A percentile compares a stretch with the other conserved stretches of the same genome.
Evolutionary conservation across 768 basidiomycete species (phyloP).

Genomic region (Leccinum variicolor): DNA sequence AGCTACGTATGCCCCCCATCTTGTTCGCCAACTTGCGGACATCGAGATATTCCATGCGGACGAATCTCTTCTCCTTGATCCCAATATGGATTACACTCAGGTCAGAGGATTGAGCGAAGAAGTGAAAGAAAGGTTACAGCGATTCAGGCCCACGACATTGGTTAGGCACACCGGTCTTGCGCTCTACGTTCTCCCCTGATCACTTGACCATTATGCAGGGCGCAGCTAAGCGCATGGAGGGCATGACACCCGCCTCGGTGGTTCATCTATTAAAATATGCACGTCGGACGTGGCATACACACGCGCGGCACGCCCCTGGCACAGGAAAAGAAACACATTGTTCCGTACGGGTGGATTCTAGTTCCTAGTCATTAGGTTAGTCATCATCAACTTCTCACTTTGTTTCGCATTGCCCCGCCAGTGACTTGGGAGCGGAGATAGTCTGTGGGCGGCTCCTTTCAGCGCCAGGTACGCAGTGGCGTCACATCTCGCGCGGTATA

Average conservation of each 20-base stretch:
- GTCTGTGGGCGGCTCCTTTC: neutral
- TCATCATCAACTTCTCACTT: neutral
- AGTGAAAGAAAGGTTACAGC: conserved; percentile 60
- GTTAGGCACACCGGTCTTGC: conserved; percentile 34
- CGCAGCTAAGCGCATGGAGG: conserved; percentile 91
- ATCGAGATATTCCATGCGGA: conserved; percentile 71
- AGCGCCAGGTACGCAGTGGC: neutral
- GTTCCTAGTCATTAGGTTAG: neutral
- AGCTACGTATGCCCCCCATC: conserved; percentile 63
- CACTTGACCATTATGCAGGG: conserved; percentile 47
- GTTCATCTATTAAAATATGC: conserved; percentile 67
- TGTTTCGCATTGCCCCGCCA: neutral
- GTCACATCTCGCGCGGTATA: neutral
- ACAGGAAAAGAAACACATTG: neutral
- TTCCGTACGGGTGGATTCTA: neutral
- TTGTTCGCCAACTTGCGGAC: conserved; percentile 73
- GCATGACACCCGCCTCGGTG: conserved; percentile 82
- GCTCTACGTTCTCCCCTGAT: neutral
- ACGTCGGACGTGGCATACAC: conserved; percentile 31
- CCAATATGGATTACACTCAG: conserved; percentile 62
- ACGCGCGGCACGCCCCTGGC: neutral
- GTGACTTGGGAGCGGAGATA: neutral
- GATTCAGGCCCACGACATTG: conserved; percentile 64
- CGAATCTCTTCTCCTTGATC: conserved; percentile 67
- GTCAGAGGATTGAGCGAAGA: conserved; percentile 75